Conservation (phyloP, 2,329 filamentous ascomycete genomes). For the Epicoccum nigrum region DNA sequence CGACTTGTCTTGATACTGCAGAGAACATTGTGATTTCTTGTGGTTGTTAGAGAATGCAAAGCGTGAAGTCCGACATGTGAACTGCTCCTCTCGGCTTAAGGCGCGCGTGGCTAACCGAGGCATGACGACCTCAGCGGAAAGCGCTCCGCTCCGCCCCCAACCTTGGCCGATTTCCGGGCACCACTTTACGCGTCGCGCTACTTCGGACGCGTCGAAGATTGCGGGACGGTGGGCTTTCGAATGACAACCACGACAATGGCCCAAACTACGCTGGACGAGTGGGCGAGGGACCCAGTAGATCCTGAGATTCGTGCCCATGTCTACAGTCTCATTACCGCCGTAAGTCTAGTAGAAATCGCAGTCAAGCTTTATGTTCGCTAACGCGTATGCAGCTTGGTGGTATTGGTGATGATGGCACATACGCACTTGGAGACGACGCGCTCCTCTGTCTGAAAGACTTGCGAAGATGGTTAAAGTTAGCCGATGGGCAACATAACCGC, state of each 20-base stretch:
- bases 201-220: conserved; percentile 34
- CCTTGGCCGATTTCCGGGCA: conserved; percentile 35
- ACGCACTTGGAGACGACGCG: conserved; percentile 91
- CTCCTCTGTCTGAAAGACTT: conserved; percentile 90
- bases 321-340: conserved; percentile 90
- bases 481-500: conserved; percentile 90
- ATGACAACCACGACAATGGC: conserved; percentile 43
- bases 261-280: conserved; percentile 52
- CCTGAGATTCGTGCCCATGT: conserved; percentile 92
- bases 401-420: conserved; percentile 78
- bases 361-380: conserved; percentile 12
- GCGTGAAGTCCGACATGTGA: conserved; percentile 27
- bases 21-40: conserved; percentile 38
- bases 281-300: conserved; percentile 66
- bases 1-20: conserved; percentile 36
- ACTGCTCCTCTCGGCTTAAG: conserved; percentile 15
- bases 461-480: conserved; percentile 92
- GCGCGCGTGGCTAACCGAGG: conserved; percentile 12
- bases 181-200: conserved; percentile 41
- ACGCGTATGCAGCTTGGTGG: conserved; percentile 75
- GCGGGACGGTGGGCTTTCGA: conserved; percentile 19
- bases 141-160: conserved; percentile 2
- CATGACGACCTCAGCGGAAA: conserved; percentile 13
- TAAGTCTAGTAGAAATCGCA: conserved; percentile 53
- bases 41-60: not conserved